phyloP scores from a whole-genome alignment of 768 basidiomycete species.

The Trametes coccinea region DNA sequence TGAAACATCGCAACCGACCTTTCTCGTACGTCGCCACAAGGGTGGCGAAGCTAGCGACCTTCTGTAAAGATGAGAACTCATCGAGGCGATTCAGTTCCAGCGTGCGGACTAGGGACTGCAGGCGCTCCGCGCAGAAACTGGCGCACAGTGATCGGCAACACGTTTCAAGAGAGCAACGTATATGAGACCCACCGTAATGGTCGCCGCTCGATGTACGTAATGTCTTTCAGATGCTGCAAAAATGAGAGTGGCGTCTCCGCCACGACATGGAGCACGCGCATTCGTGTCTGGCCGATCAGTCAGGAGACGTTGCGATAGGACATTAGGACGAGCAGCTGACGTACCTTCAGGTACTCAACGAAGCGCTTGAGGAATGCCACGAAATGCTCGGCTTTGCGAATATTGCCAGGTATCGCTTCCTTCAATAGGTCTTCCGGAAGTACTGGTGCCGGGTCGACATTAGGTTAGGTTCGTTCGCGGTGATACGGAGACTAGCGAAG shows the following conservation, averaged over 20 bases:
- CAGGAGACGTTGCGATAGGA: not conserved
- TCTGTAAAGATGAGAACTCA: constrained; percentile 89
- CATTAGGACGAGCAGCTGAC: constrained; percentile 2
- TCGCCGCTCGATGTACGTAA: constrained; percentile 94
- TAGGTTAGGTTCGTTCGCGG: constrained; percentile 3
- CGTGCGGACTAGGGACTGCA: constrained; percentile 92
- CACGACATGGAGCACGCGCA: constrained; percentile 99
- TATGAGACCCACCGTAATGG: constrained; percentile 74
- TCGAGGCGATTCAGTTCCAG: constrained; percentile 87
- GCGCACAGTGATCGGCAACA: constrained; percentile 8
- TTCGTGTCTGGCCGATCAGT: constrained; percentile 69
- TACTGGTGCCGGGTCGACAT: constrained; percentile 45
- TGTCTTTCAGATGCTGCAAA: constrained; percentile 96
- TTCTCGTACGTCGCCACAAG: constrained; percentile 98
- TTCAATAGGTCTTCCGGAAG: constrained; percentile 92
- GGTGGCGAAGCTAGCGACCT: constrained; percentile 95
- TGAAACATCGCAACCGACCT: constrained; percentile 47
- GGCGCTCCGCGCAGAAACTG: constrained; percentile 95
- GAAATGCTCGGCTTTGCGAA: constrained; percentile 98
- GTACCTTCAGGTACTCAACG: constrained; percentile 96
- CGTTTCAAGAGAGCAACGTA: not conserved
- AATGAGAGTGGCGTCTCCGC: constrained; percentile 98
- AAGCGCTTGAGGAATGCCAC: constrained; percentile 97
- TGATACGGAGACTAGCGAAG: constrained; percentile 2
- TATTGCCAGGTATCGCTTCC: constrained; percentile 97